These are phyloP conservation scores for Pogostemon cablin DNA, from an alignment of 257 asterid species.

Conservation along the genomic window DNA sequence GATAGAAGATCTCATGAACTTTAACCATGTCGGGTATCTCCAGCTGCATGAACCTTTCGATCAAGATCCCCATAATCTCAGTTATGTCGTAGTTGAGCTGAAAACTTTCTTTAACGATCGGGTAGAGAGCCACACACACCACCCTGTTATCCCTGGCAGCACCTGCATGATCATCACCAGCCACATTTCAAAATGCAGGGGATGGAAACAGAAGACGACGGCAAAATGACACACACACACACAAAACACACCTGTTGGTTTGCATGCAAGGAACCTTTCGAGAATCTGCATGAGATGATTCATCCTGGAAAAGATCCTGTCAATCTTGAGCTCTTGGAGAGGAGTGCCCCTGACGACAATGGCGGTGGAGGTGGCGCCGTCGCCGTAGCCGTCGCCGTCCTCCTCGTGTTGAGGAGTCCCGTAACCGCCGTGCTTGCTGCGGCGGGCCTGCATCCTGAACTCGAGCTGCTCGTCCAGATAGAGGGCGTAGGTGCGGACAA, in stretches of 20 bases:
- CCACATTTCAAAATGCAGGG: background rate
- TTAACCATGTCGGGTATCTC: conserved; percentile 62
- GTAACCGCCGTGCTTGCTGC: conserved; percentile 62
- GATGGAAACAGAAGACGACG: background rate
- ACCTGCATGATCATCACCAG: conserved; percentile 45
- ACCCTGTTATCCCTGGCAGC: conserved; percentile 69
- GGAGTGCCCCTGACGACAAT: conserved; percentile 50
- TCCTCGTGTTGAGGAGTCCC: conserved; percentile 44
- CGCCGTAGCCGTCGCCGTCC: conserved; percentile 33
- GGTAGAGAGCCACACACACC: conserved; percentile 72
- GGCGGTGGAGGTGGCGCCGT: conserved; percentile 6
- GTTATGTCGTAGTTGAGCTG: conserved; percentile 67
- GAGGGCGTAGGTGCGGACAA: conserved; percentile 72
- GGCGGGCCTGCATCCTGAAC: conserved; percentile 63
- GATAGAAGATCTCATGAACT: conserved; percentile 70
- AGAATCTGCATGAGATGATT: conserved; percentile 79
- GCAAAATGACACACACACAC: background rate
- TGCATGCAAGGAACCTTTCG: conserved; percentile 78
- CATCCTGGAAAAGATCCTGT: conserved; percentile 54
- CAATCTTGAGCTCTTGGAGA: conserved; percentile 61
- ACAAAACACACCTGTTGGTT: conserved; percentile 70
- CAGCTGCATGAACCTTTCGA: conserved; percentile 85
- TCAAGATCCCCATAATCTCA: conserved; percentile 64
- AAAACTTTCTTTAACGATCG: conserved; percentile 78
- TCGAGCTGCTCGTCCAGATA: conserved; percentile 87